Percentiles rank a stretch among this genome's conserved stretches.
phyloP scores from a whole-genome alignment of 352 stramenopile genomes.

The Phytophthora aleatoria region DNA sequence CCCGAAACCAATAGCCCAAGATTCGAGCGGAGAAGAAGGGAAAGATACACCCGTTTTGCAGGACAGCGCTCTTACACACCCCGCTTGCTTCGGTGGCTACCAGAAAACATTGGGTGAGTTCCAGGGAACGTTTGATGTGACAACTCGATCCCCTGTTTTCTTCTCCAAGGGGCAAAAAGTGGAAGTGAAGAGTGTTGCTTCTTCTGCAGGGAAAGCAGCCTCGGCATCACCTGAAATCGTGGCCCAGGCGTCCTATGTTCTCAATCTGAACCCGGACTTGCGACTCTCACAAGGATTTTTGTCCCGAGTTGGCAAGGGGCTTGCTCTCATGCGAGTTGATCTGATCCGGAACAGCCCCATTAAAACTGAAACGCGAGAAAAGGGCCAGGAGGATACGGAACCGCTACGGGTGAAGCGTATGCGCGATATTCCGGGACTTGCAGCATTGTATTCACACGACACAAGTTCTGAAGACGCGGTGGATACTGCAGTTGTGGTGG shows the following conservation, averaged over 20 bases:
- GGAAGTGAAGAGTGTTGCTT: slow-evolving; percentile 4
- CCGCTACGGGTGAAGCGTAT: slow-evolving; percentile 20
- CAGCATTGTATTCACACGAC: slow-evolving; percentile 19
- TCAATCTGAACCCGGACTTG: slow-evolving; percentile 87
- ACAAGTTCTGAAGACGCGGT: slow-evolving; percentile 2
- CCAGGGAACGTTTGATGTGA: slow-evolving; percentile 32
- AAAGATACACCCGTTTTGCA: slow-evolving; percentile 1
- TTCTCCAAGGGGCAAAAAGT: slow-evolving; percentile 14
- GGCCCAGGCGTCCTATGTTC: slow-evolving; percentile 63
- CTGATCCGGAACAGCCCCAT: slow-evolving; percentile 35
- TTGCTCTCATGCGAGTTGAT: slow-evolving; percentile 72
- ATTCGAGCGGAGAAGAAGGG: slow-evolving; percentile 5
- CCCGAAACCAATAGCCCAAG: slow-evolving; percentile 13
- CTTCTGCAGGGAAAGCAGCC: not conserved
- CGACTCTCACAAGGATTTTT: slow-evolving; percentile 77
- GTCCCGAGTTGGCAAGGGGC: slow-evolving; percentile 73
- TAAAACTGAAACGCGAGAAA: slow-evolving; percentile 11
- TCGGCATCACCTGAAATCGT: slow-evolving; percentile 30
- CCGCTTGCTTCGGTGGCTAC: slow-evolving; percentile 39
- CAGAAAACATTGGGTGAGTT: slow-evolving; percentile 17
- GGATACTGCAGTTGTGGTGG: slow-evolving; percentile 31
- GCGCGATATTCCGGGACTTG: slow-evolving; percentile 33
- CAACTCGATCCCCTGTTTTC: slow-evolving; percentile 36
- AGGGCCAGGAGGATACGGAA: slow-evolving; percentile 5
- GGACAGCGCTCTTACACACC: slow-evolving; percentile 31